These are phyloP conservation scores for Polyporus tsugae DNA, from an alignment of 1,284 basidiomycete genomes.

Conservation along the genomic window DNA sequence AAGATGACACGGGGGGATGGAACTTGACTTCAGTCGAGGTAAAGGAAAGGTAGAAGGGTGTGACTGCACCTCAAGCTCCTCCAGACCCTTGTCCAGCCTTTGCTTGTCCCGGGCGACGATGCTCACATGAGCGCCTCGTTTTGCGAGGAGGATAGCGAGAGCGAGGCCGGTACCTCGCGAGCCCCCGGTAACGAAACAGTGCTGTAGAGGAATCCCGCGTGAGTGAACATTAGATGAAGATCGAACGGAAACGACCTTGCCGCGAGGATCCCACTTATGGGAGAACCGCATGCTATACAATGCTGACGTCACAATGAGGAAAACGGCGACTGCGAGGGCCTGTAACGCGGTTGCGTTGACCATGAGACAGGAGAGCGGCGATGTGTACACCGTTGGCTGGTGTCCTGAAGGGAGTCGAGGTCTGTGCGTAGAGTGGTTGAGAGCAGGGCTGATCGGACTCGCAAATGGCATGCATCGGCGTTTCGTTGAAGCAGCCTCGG, in stretches of 20 bases:
- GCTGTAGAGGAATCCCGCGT: slow-evolving; percentile 50
- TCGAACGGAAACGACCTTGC: slow-evolving; percentile 1
- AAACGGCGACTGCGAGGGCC: background rate
- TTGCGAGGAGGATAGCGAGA: slow-evolving; percentile 72
- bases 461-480: background rate
- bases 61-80: slow-evolving; percentile 66
- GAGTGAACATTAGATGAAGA: background rate
- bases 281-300: slow-evolving; percentile 6
- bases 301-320: background rate
- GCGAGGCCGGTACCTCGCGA: slow-evolving; percentile 83
- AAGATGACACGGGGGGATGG: background rate
- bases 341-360: background rate
- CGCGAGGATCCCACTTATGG: slow-evolving; percentile 10
- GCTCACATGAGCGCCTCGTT: slow-evolving; percentile 80
- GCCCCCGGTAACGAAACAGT: slow-evolving; percentile 84
- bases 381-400: background rate
- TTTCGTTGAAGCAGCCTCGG: background rate
- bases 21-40: slow-evolving; percentile 16
- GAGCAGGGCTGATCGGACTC: background rate
- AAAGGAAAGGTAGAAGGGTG: background rate
- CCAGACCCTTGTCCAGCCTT: slow-evolving; percentile 68
- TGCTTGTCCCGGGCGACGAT: slow-evolving; percentile 79
- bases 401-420: background rate
- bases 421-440: background rate
- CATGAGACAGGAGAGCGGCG: background rate